Conservation (phyloP, 768 basidiomycete species). For the Dendrothele bispora region DNA sequence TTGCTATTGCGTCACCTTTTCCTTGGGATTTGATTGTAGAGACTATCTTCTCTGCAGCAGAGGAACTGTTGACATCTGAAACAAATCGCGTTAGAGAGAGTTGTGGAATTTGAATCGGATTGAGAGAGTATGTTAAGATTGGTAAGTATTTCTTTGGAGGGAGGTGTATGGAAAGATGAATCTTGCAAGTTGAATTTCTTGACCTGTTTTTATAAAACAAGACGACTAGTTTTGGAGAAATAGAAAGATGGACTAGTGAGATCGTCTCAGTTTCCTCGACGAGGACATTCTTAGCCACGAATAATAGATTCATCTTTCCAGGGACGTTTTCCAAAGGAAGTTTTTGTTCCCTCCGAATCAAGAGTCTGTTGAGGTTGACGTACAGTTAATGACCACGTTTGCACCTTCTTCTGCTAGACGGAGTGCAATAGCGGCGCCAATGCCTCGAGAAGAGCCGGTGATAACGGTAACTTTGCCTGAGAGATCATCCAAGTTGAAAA, state of each 20-base stretch:
- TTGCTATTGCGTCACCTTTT: conserved; percentile 42
- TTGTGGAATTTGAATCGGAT: not conserved
- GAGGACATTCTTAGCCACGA: not conserved
- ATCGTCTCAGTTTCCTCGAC: not conserved
- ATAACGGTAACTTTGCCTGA: conserved; percentile 56
- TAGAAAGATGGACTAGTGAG: not conserved
- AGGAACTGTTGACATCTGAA: conserved; percentile 34
- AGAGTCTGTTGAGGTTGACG: not conserved
- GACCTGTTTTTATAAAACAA: not conserved
- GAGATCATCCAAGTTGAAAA: not conserved
- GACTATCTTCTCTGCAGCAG: conserved; percentile 48
- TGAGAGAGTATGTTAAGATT: not conserved
- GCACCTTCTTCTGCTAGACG: conserved; percentile 58
- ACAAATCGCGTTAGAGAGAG: not conserved
- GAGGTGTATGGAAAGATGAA: not conserved
- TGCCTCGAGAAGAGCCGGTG: conserved; percentile 60
- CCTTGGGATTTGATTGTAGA: conserved; percentile 43
- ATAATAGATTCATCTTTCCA: not conserved
- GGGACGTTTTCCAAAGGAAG: not conserved
- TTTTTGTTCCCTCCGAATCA: no score
- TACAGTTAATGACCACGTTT: conserved; percentile 54
- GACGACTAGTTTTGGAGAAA: not conserved
- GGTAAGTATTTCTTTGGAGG: not conserved
- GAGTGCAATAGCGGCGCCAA: conserved; percentile 55
- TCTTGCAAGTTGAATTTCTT: not conserved